Evolutionary conservation across 1,139 yeast genomes (phyloP).

Genomic region (Yamadazyma triangularis): DNA sequence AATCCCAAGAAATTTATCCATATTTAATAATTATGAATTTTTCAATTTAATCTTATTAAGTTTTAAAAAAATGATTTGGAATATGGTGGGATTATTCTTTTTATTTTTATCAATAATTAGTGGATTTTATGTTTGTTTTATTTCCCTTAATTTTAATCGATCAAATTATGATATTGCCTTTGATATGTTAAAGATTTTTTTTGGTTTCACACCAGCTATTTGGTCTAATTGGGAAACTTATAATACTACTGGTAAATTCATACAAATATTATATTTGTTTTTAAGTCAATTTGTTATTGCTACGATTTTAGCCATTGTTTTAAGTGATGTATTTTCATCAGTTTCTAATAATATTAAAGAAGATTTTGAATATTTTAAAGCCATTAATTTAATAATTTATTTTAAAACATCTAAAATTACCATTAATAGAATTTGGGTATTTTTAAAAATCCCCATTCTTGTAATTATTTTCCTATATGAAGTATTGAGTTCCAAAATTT

Average conservation of each 20-base stretch:
- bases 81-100: constrained; percentile 48
- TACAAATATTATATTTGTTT: constrained; percentile 51
- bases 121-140: constrained; percentile 56
- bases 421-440: constrained; percentile 8
- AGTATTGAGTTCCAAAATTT: constrained; percentile 16
- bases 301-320: constrained; percentile 56
- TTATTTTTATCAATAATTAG: constrained; percentile 49
- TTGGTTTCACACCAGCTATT: constrained; percentile 62
- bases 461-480: constrained; percentile 32
- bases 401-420: constrained; percentile 19
- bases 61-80: constrained; percentile 52
- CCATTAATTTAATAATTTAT: constrained; percentile 35
- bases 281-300: constrained; percentile 55
- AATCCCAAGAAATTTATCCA: constrained; percentile 51
- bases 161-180: constrained; percentile 49
- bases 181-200: constrained; percentile 52
- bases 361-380: constrained; percentile 39
- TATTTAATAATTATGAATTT: constrained; percentile 51
- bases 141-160: constrained; percentile 46
- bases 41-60: constrained; percentile 52
- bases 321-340: constrained; percentile 42
- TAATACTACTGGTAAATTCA: constrained; percentile 44
- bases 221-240: constrained; percentile 58
- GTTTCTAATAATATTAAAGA: constrained; percentile 35
- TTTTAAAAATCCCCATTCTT: constrained; percentile 32